Percentiles rank a stretch among this genome's conserved stretches.
Evolutionary conservation across 148 eudicot species (phyloP).

Genomic region (Gaultheria prostrata): DNA sequence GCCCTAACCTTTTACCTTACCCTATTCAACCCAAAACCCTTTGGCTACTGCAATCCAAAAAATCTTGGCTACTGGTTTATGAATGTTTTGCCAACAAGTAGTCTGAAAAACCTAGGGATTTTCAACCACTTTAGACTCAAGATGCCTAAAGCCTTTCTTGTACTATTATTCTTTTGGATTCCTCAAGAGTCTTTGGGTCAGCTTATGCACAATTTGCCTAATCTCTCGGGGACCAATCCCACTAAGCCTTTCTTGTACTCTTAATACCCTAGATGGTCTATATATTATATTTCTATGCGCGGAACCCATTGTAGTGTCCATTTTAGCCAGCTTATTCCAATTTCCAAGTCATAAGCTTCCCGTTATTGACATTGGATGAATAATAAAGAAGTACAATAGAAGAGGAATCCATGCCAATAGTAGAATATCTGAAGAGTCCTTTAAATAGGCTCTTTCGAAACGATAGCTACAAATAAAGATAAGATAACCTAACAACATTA

Average conservation of each 20-base stretch:
- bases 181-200: not conserved
- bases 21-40: not conserved
- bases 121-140: not conserved
- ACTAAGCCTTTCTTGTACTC: not conserved
- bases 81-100: not conserved
- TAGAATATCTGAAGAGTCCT: too few species aligned
- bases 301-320: not conserved
- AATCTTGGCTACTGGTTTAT: not conserved
- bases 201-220: not conserved
- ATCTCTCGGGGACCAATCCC: not conserved
- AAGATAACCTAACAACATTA: too few species aligned
- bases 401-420: too few species aligned
- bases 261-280: not conserved
- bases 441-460: too few species aligned
- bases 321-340: not conserved
- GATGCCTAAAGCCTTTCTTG: not conserved
- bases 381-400: too few species aligned
- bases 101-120: not conserved
- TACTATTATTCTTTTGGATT: not conserved
- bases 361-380: not conserved
- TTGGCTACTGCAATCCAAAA: not conserved
- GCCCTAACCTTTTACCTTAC: not conserved
- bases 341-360: not conserved
- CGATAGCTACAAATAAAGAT: too few species aligned
- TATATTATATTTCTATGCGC: not conserved